phyloP scores from a whole-genome alignment of 1,284 basidiomycete genomes.

The Tylopilus microsporus region DNA sequence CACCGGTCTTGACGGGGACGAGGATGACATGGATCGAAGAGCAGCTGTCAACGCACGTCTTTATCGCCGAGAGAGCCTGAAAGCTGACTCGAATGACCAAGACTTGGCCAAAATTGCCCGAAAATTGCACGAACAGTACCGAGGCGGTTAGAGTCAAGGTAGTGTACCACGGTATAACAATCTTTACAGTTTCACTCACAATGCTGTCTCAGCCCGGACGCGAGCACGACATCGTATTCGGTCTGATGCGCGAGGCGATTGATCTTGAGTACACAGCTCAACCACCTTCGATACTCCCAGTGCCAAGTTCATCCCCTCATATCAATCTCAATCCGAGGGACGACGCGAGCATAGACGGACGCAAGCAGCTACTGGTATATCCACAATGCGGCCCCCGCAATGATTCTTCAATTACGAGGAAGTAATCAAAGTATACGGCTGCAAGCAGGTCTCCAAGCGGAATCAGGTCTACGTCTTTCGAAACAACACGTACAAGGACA shows the following conservation, averaged over 20 bases:
- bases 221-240: constrained; percentile 90
- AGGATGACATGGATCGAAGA: constrained; percentile 60
- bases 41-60: constrained; percentile 73
- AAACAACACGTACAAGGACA: constrained; percentile 90
- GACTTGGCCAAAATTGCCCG: constrained; percentile 86
- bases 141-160: constrained; percentile 83
- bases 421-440: constrained; percentile 82
- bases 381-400: constrained; percentile 79
- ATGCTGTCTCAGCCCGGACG: constrained; percentile 66
- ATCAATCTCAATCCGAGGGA: constrained; percentile 93
- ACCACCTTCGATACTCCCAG: constrained; percentile 69
- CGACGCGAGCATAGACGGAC: constrained; percentile 59
- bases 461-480: constrained; percentile 80
- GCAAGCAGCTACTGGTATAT: constrained; percentile 50
- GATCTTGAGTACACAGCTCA: constrained; percentile 72
- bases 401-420: constrained; percentile 94
- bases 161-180: constrained; percentile 21
- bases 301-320: constrained; percentile 81
- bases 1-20: constrained; percentile 63
- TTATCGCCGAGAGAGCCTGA: constrained; percentile 60
- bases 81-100: constrained; percentile 78
- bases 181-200: constrained; percentile 1
- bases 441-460: constrained; percentile 68
- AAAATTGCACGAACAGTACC: constrained; percentile 80
- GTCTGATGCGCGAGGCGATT: constrained; percentile 88